Evolutionary conservation across 306 rosid species (phyloP).

Genomic region (Sophora flavescens): DNA sequence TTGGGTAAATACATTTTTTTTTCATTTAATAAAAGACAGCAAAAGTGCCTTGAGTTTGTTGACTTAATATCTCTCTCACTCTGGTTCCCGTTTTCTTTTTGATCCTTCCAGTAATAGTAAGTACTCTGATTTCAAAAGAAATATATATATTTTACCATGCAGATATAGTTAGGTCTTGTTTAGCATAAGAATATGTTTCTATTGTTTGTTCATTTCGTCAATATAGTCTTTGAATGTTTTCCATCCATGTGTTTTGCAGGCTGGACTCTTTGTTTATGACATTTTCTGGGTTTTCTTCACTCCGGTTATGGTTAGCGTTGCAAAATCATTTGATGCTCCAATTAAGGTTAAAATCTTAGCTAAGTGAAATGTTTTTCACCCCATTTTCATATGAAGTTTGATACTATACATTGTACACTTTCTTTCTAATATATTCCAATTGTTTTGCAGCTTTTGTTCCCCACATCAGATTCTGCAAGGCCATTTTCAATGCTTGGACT

Average conservation of each 20-base stretch:
- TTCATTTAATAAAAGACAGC: background rate
- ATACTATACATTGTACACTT: background rate
- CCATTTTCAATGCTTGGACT: conserved; percentile 95
- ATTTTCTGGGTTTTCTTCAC: conserved; percentile 96
- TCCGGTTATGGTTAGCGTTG: conserved; percentile 93
- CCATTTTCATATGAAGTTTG: conserved; percentile 9
- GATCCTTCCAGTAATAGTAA: background rate
- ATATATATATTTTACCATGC: background rate
- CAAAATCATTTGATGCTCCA: conserved; percentile 92
- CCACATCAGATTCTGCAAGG: conserved; percentile 70
- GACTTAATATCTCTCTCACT: background rate
- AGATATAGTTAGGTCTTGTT: conserved; percentile 7
- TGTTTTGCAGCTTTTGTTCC: conserved; percentile 72
- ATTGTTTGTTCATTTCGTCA: background rate
- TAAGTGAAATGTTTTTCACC: conserved; percentile 10
- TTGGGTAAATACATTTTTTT: background rate
- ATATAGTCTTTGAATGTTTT: conserved; percentile 34
- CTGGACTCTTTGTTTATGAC: conserved; percentile 85
- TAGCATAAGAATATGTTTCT: background rate
- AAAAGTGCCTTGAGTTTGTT: conserved; percentile 14
- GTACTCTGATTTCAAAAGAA: background rate
- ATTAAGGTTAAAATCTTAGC: conserved; percentile 68
- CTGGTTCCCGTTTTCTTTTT: background rate
- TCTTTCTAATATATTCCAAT: conserved; percentile 26
- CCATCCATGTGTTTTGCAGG: conserved; percentile 51